These are phyloP conservation scores for Salix koriyanagi DNA, from an alignment of 345 rosid genomes.

Conservation along the genomic window DNA sequence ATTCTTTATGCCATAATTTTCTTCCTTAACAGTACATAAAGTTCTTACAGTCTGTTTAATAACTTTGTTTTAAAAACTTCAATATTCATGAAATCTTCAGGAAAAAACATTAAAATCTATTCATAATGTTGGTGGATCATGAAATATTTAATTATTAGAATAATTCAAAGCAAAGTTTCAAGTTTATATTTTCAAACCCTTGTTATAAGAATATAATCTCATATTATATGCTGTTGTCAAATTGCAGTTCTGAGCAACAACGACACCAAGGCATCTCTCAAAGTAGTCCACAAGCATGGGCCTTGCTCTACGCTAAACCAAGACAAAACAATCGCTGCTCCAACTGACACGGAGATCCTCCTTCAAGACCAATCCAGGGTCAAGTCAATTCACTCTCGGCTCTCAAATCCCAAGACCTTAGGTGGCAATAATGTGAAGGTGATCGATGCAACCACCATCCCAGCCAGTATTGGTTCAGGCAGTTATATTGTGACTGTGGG, in stretches of 20 bases:
- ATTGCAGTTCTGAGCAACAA: background rate
- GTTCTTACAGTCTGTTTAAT: too few relatives aligned
- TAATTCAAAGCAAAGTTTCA: too few relatives aligned
- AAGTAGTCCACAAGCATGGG: constrained; percentile 62
- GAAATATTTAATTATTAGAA: too few relatives aligned
- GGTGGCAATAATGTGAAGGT: constrained; percentile 1
- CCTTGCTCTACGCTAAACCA: constrained; percentile 42
- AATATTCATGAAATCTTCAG: too few relatives aligned
- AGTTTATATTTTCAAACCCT: too few relatives aligned
- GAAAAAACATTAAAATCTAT: too few relatives aligned
- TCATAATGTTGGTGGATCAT: too few relatives aligned
- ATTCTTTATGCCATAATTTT: too few relatives aligned
- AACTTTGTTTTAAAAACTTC: too few relatives aligned
- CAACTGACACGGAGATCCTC: constrained; percentile 47
- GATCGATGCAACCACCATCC: constrained; percentile 38
- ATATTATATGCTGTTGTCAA: too few relatives aligned
- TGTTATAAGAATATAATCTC: too few relatives aligned
- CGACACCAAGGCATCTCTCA: constrained; percentile 41
- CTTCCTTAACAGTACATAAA: too few relatives aligned
- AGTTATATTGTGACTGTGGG: constrained; percentile 26
- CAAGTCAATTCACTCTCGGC: constrained; percentile 46
- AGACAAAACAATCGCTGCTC: constrained; percentile 10
- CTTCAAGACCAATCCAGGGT: constrained; percentile 59
- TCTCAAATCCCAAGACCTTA: constrained; percentile 20
- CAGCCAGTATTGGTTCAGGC: constrained; percentile 39